Evolutionary conservation across 805 yeast genomes (phyloP).

Genomic region (Sugiyamaella lignohabitans): DNA sequence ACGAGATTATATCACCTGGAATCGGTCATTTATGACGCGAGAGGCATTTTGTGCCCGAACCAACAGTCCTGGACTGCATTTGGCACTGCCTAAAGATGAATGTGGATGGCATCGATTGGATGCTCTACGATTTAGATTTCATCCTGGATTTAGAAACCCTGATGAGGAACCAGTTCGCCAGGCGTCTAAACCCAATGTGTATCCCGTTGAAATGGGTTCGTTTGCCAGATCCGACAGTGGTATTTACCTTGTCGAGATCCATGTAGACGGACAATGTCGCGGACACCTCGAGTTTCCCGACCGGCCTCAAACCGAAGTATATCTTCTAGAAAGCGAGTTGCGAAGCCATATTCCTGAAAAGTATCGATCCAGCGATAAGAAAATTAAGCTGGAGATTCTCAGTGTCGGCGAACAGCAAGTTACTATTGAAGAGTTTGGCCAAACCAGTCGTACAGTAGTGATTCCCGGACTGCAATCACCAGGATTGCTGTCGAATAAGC

Average conservation of each 20-base stretch:
- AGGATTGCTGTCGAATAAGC: slow-evolving; percentile 15
- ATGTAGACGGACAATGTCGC: slow-evolving; percentile 49
- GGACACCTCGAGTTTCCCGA: slow-evolving; percentile 55
- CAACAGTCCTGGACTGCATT: slow-evolving; percentile 32
- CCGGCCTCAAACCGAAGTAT: slow-evolving; percentile 52
- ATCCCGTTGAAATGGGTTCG: slow-evolving; percentile 43
- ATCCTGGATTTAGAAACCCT: slow-evolving; percentile 72
- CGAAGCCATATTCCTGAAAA: slow-evolving; percentile 33
- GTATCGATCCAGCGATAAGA: slow-evolving; percentile 28
- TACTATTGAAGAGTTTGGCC: slow-evolving; percentile 46
- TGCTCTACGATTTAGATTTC: slow-evolving; percentile 66
- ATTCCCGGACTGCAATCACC: slow-evolving; percentile 3
- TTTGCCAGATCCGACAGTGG: slow-evolving; percentile 55
- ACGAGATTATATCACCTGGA: slow-evolving; percentile 73
- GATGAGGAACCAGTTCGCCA: slow-evolving; percentile 39
- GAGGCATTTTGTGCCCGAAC: slow-evolving; percentile 45
- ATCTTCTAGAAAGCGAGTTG: slow-evolving; percentile 44
- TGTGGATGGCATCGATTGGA: slow-evolving; percentile 89
- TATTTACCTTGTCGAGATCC: slow-evolving; percentile 66
- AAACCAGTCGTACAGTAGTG: neutral
- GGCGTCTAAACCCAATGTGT: slow-evolving; percentile 40
- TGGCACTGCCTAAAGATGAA: slow-evolving; percentile 46
- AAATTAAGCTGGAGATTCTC: slow-evolving; percentile 48
- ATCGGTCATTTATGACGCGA: slow-evolving; percentile 71
- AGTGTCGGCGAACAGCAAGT: slow-evolving; percentile 57